Percentiles rank a stretch among this genome's conserved stretches.
Evolutionary conservation across 1,284 basidiomycete genomes (phyloP).

Genomic region (Cystobasidium pallidum): DNA sequence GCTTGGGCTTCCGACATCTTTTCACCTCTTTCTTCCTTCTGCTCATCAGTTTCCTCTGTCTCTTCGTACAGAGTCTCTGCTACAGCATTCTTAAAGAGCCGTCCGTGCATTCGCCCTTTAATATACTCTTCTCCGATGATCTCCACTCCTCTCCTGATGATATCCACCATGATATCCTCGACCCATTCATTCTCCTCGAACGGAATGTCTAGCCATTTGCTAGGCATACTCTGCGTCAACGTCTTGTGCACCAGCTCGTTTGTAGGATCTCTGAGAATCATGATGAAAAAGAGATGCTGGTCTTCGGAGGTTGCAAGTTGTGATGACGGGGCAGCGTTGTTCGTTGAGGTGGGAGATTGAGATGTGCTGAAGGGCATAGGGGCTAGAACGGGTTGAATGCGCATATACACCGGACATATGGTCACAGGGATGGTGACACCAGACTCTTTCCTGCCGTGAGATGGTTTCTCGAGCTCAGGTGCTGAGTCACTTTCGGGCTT

Average conservation of each 20-base stretch:
- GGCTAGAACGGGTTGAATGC: constrained; percentile 82
- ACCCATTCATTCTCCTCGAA: constrained; percentile 90
- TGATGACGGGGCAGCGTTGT: constrained; percentile 45
- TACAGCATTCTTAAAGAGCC: constrained; percentile 40
- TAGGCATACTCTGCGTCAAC: constrained; percentile 77
- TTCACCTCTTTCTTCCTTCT: constrained; percentile 13
- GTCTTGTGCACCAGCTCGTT: constrained; percentile 77
- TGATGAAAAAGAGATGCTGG: constrained; percentile 78
- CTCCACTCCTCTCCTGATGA: constrained; percentile 76
- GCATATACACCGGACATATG: constrained; percentile 87
- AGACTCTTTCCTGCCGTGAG: constrained; percentile 57
- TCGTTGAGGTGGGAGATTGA: neutral
- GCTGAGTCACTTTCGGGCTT: constrained; percentile 50
- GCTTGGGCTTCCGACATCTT: constrained; percentile 16
- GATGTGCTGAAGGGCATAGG: constrained; percentile 61
- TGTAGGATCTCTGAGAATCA: constrained; percentile 78
- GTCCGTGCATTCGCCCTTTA: constrained; percentile 41
- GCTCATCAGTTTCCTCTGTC: constrained; percentile 8
- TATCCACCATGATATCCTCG: constrained; percentile 85
- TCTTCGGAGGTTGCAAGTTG: constrained; percentile 50
- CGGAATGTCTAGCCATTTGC: constrained; percentile 80
- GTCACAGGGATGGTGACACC: constrained; percentile 68
- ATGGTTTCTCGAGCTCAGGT: constrained; percentile 58
- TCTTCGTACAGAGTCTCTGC: constrained; percentile 29
- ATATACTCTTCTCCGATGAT: constrained; percentile 52